Percentiles rank a stretch among this genome's conserved stretches.
phyloP scores from a whole-genome alignment of 1,139 yeast genomes.

The Waltiozyma sp. region DNA sequence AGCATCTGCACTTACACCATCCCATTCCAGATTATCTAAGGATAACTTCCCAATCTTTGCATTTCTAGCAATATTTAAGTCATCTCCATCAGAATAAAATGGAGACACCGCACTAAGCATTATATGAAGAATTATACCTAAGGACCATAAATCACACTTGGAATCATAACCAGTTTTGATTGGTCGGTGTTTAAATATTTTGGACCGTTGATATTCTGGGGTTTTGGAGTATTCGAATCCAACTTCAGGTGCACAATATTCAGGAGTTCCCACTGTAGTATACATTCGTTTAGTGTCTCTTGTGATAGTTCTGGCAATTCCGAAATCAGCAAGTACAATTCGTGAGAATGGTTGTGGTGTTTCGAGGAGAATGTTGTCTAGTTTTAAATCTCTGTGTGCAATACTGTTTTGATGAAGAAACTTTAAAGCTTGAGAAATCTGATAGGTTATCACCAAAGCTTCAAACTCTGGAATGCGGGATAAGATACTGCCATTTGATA shows the following conservation, averaged over 20 bases:
- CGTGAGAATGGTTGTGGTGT: slow-evolving; percentile 41
- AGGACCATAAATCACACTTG: slow-evolving; percentile 60
- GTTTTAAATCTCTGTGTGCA: slow-evolving; percentile 44
- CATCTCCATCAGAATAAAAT: slow-evolving; percentile 37
- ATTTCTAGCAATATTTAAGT: slow-evolving; percentile 25
- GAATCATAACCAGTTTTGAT: slow-evolving; percentile 32
- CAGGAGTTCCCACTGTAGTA: slow-evolving; percentile 57
- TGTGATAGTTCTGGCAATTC: slow-evolving; percentile 38
- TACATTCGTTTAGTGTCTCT: slow-evolving; percentile 30
- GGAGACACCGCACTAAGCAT: slow-evolving; percentile 52
- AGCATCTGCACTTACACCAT: slow-evolving; percentile 27
- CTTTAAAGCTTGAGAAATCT: slow-evolving; percentile 40
- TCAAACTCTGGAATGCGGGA: slow-evolving; percentile 42
- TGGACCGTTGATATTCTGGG: slow-evolving; percentile 6
- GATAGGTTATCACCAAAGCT: slow-evolving; percentile 41
- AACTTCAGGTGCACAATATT: slow-evolving; percentile 60
- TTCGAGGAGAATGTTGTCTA: slow-evolving; percentile 46
- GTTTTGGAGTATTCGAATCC: slow-evolving; percentile 27
- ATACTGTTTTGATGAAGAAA: slow-evolving; percentile 41
- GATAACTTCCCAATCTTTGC: slow-evolving; percentile 32
- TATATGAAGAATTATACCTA: slow-evolving; percentile 49
- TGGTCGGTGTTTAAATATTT: background rate
- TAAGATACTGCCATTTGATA: slow-evolving; percentile 32
- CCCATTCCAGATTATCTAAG: slow-evolving; percentile 32
- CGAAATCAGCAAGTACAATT: slow-evolving; percentile 55